Evolutionary conservation across 2,329 filamentous ascomycete genomes (phyloP).

Genomic region (Aureobasidium sp.): DNA sequence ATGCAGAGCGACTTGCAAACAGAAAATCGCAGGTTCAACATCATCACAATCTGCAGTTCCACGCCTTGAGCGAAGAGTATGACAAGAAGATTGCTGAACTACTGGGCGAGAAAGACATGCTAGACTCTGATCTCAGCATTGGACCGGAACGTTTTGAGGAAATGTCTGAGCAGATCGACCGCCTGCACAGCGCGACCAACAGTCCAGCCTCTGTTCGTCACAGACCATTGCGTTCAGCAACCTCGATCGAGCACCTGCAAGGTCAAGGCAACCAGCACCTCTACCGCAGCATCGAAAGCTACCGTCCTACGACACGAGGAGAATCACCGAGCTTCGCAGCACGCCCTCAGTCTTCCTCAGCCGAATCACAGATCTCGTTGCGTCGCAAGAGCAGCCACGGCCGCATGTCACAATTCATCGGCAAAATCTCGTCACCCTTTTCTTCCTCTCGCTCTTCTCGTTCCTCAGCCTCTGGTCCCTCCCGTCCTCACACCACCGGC

Average conservation of each 20-base stretch:
- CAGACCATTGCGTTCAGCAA: not conserved
- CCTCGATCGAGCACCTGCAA: not conserved
- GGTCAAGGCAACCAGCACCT: not conserved
- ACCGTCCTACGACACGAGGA: not conserved
- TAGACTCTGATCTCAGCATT: slow-evolving; percentile 29
- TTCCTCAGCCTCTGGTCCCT: not conserved
- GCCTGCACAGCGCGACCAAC: slow-evolving; percentile 17
- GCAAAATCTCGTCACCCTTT: not conserved
- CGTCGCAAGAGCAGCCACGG: not conserved
- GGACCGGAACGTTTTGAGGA: slow-evolving; percentile 29
- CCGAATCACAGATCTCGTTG: not conserved
- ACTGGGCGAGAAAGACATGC: slow-evolving; percentile 24
- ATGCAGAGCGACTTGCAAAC: slow-evolving; percentile 28
- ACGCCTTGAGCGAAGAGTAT: slow-evolving; percentile 29
- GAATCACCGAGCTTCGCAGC: not conserved
- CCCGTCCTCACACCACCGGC: not conserved
- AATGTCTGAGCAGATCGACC: slow-evolving; percentile 25
- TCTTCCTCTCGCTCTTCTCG: not conserved
- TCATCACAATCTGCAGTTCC: slow-evolving; percentile 30
- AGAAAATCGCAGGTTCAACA: slow-evolving; percentile 31
- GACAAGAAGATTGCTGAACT: slow-evolving; percentile 28
- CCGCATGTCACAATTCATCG: not conserved
- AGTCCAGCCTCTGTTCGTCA: slow-evolving; percentile 5
- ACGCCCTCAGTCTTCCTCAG: not conserved
- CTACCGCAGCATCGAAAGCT: not conserved